These are phyloP conservation scores for Cryptococcus sp. DNA, from an alignment of 1,284 basidiomycete species.

Conservation along the genomic window DNA sequence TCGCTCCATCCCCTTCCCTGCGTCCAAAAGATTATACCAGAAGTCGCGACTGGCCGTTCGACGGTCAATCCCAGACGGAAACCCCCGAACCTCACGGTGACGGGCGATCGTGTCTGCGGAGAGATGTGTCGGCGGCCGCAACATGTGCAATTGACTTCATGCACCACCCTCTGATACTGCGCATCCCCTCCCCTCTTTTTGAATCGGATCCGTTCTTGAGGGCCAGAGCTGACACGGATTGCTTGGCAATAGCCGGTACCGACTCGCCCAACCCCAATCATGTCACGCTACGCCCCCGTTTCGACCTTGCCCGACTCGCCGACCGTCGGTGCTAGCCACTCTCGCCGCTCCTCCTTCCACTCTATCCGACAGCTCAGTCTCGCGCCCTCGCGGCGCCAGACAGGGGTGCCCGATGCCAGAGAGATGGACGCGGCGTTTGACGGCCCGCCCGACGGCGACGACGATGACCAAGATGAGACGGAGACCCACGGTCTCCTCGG, in stretches of 20 bases:
- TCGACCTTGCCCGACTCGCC: conserved; percentile 20
- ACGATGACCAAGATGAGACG: conserved; percentile 33
- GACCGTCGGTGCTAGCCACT: conserved; percentile 16
- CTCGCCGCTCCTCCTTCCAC: conserved; percentile 33
- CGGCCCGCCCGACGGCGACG: conserved; percentile 18
- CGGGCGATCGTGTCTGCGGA: conserved; percentile 7
- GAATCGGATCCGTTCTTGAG: neutral
- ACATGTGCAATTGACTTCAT: conserved; percentile 12
- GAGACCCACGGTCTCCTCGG: conserved; percentile 28
- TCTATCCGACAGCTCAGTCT: conserved; percentile 31
- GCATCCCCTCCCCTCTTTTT: neutral
- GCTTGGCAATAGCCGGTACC: neutral
- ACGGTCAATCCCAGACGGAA: conserved; percentile 4
- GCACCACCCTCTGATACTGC: conserved; percentile 16
- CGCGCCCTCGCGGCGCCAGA: conserved; percentile 10
- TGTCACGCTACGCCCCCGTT: conserved; percentile 36
- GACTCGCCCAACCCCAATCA: conserved; percentile 10
- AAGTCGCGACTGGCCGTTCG: conserved; percentile 9
- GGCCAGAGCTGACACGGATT: conserved; percentile 1
- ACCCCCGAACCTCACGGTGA: neutral
- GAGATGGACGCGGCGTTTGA: conserved; percentile 51
- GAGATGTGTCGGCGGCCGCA: conserved; percentile 3
- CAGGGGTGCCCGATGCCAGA: conserved; percentile 38
- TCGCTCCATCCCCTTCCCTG: too few relatives aligned
- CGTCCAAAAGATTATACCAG: conserved; percentile 10